Conservation (phyloP, 169 alveolate genomes). For the Plasmodium sp. region DNA sequence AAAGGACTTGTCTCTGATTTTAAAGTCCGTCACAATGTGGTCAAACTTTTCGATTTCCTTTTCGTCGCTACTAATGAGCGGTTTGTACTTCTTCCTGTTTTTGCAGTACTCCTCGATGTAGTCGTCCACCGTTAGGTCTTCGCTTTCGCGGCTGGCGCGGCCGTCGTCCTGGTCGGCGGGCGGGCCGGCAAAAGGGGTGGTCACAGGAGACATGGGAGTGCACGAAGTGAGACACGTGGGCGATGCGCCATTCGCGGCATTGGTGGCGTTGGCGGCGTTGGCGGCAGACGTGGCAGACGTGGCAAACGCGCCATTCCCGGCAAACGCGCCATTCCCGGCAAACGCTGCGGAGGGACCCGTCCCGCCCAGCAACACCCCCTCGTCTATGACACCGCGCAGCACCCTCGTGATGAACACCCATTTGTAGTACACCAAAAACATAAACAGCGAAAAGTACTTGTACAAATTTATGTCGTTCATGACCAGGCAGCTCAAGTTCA, state of each 20-base stretch:
- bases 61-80: not conserved
- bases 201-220: not conserved
- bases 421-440: constrained; percentile 65
- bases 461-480: constrained; percentile 67
- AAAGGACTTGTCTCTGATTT: constrained; percentile 36
- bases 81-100: constrained; percentile 1
- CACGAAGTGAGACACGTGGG: not conserved
- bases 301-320: not conserved
- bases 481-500: constrained; percentile 36
- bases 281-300: not conserved
- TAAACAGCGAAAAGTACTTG: constrained; percentile 51
- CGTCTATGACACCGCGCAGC: constrained; percentile 7
- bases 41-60: constrained; percentile 21
- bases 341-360: not conserved
- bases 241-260: not conserved
- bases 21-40: constrained; percentile 14
- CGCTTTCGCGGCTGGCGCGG: not conserved
- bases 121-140: constrained; percentile 24
- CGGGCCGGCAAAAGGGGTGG: not conserved
- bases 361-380: not conserved
- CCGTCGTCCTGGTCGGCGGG: not conserved
- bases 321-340: not conserved
- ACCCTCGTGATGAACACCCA: constrained; percentile 8
- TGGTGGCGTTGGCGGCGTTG: no score
- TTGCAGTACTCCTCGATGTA: constrained; percentile 48